These are phyloP conservation scores for Trypanosoma theileri DNA, from an alignment of 208 protist genomes.

Conservation along the genomic window DNA sequence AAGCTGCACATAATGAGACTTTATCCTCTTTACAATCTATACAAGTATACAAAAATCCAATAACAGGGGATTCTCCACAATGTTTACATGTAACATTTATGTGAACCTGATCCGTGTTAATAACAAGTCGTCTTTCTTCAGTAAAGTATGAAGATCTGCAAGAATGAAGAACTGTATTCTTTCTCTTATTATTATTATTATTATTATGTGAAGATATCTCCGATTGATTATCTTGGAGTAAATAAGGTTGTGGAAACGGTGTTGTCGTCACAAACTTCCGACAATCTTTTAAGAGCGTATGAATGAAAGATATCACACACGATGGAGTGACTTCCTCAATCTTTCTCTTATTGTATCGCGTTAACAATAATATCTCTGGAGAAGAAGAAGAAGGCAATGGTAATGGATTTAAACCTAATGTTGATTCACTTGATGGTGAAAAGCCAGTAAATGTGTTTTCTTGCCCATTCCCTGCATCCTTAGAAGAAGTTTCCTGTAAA, in stretches of 20 bases:
- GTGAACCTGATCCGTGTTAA: not conserved
- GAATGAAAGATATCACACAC: not conserved
- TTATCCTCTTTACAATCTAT: not conserved
- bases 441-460: no score
- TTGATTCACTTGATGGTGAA: no score
- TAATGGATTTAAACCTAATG: not conserved
- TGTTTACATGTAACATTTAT: not conserved
- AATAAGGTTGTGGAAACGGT: not conserved
- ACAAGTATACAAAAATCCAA: not conserved
- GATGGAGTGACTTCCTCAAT: not conserved
- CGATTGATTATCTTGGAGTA: not conserved
- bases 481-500: not conserved
- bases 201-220: not conserved
- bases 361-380: not conserved
- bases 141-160: not conserved
- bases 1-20: not conserved
- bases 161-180: not conserved
- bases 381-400: no score
- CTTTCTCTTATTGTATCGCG: not conserved
- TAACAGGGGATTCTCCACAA: not conserved
- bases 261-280: not conserved
- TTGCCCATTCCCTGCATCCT: no score
- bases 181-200: not conserved
- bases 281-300: not conserved
- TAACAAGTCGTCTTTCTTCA: not conserved